Evolutionary conservation across 23 red algal genomes (phyloP).

Genomic region (Agarophyton chilense): DNA sequence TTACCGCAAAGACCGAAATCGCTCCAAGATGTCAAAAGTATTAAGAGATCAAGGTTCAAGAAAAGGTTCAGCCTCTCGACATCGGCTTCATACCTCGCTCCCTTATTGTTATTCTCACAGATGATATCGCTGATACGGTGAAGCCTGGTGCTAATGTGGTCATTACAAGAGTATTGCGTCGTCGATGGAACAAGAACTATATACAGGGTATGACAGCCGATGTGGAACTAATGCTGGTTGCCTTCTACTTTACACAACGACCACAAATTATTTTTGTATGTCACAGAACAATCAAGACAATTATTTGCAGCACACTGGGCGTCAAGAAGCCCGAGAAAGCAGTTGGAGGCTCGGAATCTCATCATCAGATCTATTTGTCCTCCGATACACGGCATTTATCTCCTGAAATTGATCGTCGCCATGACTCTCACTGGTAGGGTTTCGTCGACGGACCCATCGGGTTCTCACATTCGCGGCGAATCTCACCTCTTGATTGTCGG

Average conservation of each 20-base stretch:
- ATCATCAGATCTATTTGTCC: constrained; percentile 92
- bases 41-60: constrained; percentile 94
- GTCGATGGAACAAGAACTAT: constrained; percentile 76
- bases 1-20: constrained; percentile 37
- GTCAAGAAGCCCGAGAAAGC: constrained; percentile 21
- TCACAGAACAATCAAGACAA: constrained; percentile 73
- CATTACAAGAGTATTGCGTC: constrained; percentile 72
- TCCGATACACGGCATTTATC: constrained; percentile 95
- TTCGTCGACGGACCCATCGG: constrained; percentile 70
- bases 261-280: constrained; percentile 82
- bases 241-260: constrained; percentile 77
- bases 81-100: constrained; percentile 92
- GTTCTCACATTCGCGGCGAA: constrained; percentile 80
- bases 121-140: constrained; percentile 90
- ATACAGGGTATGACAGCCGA: constrained; percentile 62
- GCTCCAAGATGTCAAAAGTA: constrained; percentile 73
- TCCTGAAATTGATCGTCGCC: constrained; percentile 87
- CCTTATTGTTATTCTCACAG: constrained; percentile 82
- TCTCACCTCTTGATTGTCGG: constrained; percentile 93
- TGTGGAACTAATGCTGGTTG: constrained; percentile 87
- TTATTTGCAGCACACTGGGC: constrained; percentile 78
- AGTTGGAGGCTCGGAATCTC: constrained; percentile 71
- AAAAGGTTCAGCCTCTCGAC: constrained; percentile 84
- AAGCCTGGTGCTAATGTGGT: constrained; percentile 96
- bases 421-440: constrained; percentile 92